Percentiles rank a stretch among this genome's conserved stretches.
Evolutionary conservation across 106 monocot species (phyloP).

Genomic region (Dioscorea alata): DNA sequence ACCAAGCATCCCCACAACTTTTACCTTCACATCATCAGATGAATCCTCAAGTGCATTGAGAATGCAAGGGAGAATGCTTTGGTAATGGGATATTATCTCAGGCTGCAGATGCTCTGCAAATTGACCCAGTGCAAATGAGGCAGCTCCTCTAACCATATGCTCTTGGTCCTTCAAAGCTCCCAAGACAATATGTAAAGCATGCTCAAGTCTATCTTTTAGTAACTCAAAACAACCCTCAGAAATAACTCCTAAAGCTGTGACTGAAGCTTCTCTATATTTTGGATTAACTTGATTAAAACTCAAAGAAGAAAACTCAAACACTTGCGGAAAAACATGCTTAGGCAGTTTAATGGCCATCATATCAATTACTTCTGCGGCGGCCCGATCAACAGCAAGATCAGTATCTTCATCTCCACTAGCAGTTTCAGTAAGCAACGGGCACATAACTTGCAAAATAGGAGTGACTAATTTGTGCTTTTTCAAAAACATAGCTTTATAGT

Average conservation of each 20-base stretch:
- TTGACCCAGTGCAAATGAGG: constrained; percentile 97
- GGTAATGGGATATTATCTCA: constrained; percentile 82
- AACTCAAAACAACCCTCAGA: constrained; percentile 88
- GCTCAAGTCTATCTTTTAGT: constrained; percentile 69
- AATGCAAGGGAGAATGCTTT: constrained; percentile 81
- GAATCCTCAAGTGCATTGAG: constrained; percentile 87
- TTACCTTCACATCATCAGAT: constrained; percentile 98
- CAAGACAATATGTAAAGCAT: constrained; percentile 78
- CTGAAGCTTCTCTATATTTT: constrained; percentile 91
- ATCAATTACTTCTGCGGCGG: constrained; percentile 98
- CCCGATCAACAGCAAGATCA: constrained; percentile 89
- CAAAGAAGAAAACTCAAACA: constrained; percentile 80
- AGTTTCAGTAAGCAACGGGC: constrained; percentile 91
- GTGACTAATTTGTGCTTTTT: constrained; percentile 84
- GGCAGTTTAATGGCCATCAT: constrained; percentile 95
- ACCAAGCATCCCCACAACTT: background rate
- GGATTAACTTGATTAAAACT: constrained; percentile 58
- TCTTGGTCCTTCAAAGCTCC: constrained; percentile 89
- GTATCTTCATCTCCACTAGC: constrained; percentile 61
- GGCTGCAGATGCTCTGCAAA: constrained; percentile 97
- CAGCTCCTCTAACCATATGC: constrained; percentile 95
- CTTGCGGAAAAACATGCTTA: constrained; percentile 75
- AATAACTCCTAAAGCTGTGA: constrained; percentile 83
- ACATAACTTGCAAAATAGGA: constrained; percentile 90
- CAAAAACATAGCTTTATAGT: constrained; percentile 83